phyloP scores from a whole-genome alignment of 306 rosid genomes.

The Hippophae rhamnoides region DNA sequence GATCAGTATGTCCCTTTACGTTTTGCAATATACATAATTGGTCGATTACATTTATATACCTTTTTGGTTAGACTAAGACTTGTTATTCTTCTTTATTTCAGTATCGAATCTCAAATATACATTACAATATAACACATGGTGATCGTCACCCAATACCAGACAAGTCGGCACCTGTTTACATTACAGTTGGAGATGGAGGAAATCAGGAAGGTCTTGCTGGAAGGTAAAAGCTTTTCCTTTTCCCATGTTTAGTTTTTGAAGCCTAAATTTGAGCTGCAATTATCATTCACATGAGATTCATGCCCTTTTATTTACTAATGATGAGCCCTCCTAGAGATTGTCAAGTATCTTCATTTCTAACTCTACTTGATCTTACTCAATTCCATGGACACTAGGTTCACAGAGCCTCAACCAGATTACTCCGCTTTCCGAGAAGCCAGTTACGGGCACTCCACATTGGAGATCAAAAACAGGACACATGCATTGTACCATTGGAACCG shows the following conservation, averaged over 20 bases:
- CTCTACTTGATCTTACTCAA: neutral
- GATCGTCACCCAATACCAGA: slow-evolving; percentile 47
- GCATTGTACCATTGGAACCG: slow-evolving; percentile 98
- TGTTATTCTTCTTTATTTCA: slow-evolving; percentile 28
- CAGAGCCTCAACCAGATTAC: slow-evolving; percentile 84
- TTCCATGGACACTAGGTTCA: slow-evolving; percentile 43
- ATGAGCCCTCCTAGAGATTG: neutral
- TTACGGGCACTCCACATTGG: slow-evolving; percentile 90
- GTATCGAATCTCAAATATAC: slow-evolving; percentile 72
- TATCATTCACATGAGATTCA: too few species aligned
- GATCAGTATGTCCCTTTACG: slow-evolving; percentile 60
- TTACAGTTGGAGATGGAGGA: slow-evolving; percentile 98
- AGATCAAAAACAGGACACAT: slow-evolving; percentile 71
- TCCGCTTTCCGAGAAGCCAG: slow-evolving; percentile 95
- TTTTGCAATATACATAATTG: neutral
- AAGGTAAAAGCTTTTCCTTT: slow-evolving; percentile 30
- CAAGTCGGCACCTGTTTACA: slow-evolving; percentile 86
- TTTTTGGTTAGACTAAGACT: neutral
- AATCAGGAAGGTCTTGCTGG: slow-evolving; percentile 97
- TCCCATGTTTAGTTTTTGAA: neutral
- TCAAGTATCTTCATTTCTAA: neutral
- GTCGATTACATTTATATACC: neutral
- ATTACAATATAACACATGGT: slow-evolving; percentile 63
- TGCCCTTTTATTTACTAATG: neutral
- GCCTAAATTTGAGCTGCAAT: neutral